Evolutionary conservation across 2,329 filamentous ascomycete species (phyloP).

Genomic region (Ascochyta viciae-villosae): DNA sequence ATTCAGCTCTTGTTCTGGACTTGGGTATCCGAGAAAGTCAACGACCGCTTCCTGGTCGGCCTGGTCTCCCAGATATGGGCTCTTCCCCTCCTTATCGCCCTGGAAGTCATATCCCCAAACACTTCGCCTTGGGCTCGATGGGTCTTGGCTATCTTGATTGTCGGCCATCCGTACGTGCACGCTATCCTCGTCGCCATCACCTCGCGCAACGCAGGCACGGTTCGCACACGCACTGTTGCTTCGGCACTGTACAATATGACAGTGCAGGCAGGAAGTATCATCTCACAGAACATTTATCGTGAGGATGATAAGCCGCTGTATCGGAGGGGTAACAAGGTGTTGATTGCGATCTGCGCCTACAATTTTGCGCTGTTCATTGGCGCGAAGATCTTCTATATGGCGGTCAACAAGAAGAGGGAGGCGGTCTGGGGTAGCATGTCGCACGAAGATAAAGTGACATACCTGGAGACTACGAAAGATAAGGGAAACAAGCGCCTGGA

Average conservation of each 20-base stretch:
- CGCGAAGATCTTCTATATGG: slow-evolving; percentile 62
- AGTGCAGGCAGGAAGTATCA: slow-evolving; percentile 43
- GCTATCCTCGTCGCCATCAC: slow-evolving; percentile 54
- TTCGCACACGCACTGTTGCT: slow-evolving; percentile 53
- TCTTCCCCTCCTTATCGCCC: slow-evolving; percentile 48
- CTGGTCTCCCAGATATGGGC: slow-evolving; percentile 50
- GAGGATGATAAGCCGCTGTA: slow-evolving; percentile 61
- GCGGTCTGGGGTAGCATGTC: slow-evolving; percentile 43
- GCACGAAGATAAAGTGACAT: slow-evolving; percentile 43
- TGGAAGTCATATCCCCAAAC: slow-evolving; percentile 40
- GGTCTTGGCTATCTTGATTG: slow-evolving; percentile 48
- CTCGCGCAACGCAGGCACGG: slow-evolving; percentile 52
- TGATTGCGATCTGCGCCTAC: slow-evolving; percentile 59
- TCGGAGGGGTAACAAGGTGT: slow-evolving; percentile 60
- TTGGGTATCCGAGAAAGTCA: slow-evolving; percentile 58
- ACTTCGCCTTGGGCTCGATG: slow-evolving; percentile 50
- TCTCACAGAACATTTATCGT: slow-evolving; percentile 58
- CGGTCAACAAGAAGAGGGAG: slow-evolving; percentile 54
- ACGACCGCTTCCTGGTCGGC: slow-evolving; percentile 59
- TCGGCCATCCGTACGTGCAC: slow-evolving; percentile 54
- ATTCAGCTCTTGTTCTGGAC: slow-evolving; percentile 60
- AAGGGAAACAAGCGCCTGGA: slow-evolving; percentile 48
- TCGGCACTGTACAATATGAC: slow-evolving; percentile 54
- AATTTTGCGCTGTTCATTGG: slow-evolving; percentile 60
- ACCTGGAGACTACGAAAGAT: slow-evolving; percentile 46